phyloP scores from a whole-genome alignment of 345 rosid species.

The Ceriops decandra region DNA sequence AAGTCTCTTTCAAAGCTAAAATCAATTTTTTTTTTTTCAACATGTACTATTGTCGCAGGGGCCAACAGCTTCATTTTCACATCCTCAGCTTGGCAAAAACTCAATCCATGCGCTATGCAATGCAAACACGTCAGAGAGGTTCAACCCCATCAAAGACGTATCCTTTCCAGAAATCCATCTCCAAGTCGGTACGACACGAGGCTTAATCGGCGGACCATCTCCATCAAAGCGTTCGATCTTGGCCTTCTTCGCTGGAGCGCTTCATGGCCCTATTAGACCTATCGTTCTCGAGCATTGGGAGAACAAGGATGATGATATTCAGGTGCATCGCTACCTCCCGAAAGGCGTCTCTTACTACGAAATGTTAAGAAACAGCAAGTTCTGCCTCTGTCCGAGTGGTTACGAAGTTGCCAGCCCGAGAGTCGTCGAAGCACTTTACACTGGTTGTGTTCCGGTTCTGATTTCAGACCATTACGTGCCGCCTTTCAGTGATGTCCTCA shows the following conservation, averaged over 20 bases:
- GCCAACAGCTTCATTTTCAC: conserved; percentile 59
- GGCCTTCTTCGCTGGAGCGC: conserved; percentile 91
- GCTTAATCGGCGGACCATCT: conserved; percentile 72
- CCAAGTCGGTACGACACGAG: conserved; percentile 45
- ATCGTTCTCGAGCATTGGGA: conserved; percentile 86
- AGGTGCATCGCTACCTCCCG: conserved; percentile 68
- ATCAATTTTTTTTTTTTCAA: too few relatives aligned
- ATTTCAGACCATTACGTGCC: conserved; percentile 80
- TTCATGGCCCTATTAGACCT: conserved; percentile 91
- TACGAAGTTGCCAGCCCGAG: conserved; percentile 93
- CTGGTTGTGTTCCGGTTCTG: conserved; percentile 81
- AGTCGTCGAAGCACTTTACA: conserved; percentile 78
- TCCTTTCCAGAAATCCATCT: conserved; percentile 87
- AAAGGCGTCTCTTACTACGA: conserved; percentile 60
- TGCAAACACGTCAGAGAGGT: conserved; percentile 84
- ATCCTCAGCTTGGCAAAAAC: conserved; percentile 48
- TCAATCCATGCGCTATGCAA: conserved; percentile 82
- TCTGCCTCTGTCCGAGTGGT: conserved; percentile 88
- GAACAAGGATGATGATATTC: conserved; percentile 58
- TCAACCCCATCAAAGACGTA: conserved; percentile 70
- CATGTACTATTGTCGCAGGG: conserved; percentile 32
- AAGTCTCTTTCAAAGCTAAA: too few relatives aligned
- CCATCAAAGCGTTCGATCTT: conserved; percentile 67
- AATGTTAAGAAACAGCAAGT: conserved; percentile 75
- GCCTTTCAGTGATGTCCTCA: conserved; percentile 79